Evolutionary conservation across 345 rosid genomes (phyloP).

Genomic region (Anastatica hierochuntica): DNA sequence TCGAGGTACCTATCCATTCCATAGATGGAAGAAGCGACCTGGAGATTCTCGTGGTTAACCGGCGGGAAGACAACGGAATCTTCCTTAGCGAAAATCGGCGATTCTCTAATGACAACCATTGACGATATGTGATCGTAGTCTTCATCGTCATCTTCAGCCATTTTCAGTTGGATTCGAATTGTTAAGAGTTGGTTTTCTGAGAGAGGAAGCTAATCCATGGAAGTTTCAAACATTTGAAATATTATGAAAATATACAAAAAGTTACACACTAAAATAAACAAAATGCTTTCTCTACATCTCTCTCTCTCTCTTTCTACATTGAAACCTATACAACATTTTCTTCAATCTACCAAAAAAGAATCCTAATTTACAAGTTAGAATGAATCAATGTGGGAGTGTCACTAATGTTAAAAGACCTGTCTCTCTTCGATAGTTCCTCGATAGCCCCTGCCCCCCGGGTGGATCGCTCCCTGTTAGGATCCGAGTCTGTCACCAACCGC

Average conservation of each 20-base stretch:
- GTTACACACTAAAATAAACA: slow-evolving; percentile 25
- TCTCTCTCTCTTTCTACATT: slow-evolving; percentile 7
- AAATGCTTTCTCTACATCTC: slow-evolving; percentile 9
- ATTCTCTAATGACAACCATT: slow-evolving; percentile 37
- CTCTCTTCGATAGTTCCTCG: slow-evolving; percentile 19
- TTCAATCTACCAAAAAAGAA: slow-evolving; percentile 22
- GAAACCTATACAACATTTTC: slow-evolving; percentile 27
- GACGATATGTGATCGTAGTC: slow-evolving; percentile 12
- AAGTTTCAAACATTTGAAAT: neutral
- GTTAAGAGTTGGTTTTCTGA: neutral
- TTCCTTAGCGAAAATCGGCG: slow-evolving; percentile 1
- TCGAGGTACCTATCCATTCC: too few relatives aligned
- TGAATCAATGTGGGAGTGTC: slow-evolving; percentile 14
- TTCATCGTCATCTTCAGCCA: slow-evolving; percentile 15
- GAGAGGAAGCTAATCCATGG: neutral
- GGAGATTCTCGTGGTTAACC: slow-evolving; percentile 43
- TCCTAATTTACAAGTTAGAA: slow-evolving; percentile 29
- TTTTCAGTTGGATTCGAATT: neutral
- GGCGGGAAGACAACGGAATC: slow-evolving; percentile 43
- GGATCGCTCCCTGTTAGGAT: slow-evolving; percentile 2
- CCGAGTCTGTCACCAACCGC: neutral
- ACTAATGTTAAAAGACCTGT: slow-evolving; percentile 13
- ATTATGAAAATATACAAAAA: too few relatives aligned
- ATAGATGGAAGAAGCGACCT: slow-evolving; percentile 9
- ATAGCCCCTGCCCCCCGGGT: slow-evolving; percentile 18